Evolutionary conservation across 768 basidiomycete species (phyloP).

Genomic region (Leccinum variicolor): DNA sequence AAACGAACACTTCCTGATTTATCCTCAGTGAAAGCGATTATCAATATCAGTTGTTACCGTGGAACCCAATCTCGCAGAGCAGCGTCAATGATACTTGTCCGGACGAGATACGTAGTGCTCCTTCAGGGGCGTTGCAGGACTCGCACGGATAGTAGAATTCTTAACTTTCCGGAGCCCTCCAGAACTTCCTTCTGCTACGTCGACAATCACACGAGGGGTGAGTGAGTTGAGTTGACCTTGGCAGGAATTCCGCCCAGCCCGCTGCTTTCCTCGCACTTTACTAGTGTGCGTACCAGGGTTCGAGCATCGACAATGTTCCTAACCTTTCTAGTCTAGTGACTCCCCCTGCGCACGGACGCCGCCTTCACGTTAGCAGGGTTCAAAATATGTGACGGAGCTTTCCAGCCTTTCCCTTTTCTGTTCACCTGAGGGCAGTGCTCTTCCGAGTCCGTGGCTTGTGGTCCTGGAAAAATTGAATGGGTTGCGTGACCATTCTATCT

Average conservation of each 20-base stretch:
- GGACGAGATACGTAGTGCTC: not conserved
- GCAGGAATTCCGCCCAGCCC: not conserved
- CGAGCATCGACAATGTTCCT: constrained; percentile 1
- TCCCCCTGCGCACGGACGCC: not conserved
- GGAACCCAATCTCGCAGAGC: not conserved
- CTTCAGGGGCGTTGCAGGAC: not conserved
- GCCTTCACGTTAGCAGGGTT: constrained; percentile 17
- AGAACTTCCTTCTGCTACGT: not conserved
- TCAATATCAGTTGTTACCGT: not conserved
- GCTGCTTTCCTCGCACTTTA: not conserved
- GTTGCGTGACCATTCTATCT: constrained; percentile 2
- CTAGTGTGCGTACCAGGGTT: not conserved
- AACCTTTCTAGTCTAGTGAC: not conserved
- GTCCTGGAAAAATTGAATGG: not conserved
- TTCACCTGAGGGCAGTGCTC: not conserved
- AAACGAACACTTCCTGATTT: not conserved
- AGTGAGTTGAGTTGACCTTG: not conserved
- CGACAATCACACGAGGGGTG: not conserved
- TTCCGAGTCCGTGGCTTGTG: not conserved
- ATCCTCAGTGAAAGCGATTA: not conserved
- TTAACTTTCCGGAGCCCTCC: not conserved
- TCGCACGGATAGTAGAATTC: not conserved
- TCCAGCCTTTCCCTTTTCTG: not conserved
- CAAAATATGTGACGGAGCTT: not conserved
- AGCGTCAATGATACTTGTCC: not conserved